phyloP scores from a whole-genome alignment of 2,329 filamentous ascomycete species.

The Penicillium aurantiogriseum region DNA sequence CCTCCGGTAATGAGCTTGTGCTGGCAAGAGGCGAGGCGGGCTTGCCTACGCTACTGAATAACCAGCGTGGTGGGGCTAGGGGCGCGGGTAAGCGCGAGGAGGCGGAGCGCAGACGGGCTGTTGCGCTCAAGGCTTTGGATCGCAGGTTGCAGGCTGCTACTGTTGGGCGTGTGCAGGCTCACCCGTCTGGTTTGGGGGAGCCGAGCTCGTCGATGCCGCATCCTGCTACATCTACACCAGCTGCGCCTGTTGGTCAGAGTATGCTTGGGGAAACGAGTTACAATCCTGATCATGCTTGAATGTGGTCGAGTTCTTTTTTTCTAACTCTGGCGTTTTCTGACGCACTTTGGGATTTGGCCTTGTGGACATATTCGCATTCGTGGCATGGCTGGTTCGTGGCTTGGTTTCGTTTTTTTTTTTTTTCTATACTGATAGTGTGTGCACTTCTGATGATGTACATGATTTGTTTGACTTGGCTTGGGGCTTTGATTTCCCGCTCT shows the following conservation, averaged over 20 bases:
- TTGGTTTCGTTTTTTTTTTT: neutral
- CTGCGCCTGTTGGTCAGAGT: conserved; percentile 53
- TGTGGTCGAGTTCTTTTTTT: neutral
- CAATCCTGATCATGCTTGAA: conserved; percentile 58
- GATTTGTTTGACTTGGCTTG: conserved; percentile 2
- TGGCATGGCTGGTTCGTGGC: neutral
- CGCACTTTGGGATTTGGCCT: neutral
- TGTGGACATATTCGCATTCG: conserved; percentile 8
- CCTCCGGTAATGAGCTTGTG: conserved; percentile 69
- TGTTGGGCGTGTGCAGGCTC: conserved; percentile 49
- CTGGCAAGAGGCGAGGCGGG: conserved; percentile 62
- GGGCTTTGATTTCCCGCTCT: neutral
- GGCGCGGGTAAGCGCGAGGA: conserved; percentile 76
- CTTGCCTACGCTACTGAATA: conserved; percentile 59
- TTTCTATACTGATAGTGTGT: neutral
- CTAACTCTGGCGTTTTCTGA: neutral
- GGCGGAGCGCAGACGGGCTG: conserved; percentile 80
- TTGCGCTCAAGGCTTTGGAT: conserved; percentile 88
- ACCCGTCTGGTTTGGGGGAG: conserved; percentile 30
- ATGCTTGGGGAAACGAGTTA: conserved; percentile 71
- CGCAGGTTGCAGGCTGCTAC: conserved; percentile 86
- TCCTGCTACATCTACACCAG: conserved; percentile 54
- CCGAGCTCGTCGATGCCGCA: conserved; percentile 25
- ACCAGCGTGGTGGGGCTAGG: conserved; percentile 37
- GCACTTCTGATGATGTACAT: conserved; percentile 10